These are phyloP conservation scores for Penicillium turbatum DNA, from an alignment of 495 filamentous ascomycete genomes.

Conservation along the genomic window DNA sequence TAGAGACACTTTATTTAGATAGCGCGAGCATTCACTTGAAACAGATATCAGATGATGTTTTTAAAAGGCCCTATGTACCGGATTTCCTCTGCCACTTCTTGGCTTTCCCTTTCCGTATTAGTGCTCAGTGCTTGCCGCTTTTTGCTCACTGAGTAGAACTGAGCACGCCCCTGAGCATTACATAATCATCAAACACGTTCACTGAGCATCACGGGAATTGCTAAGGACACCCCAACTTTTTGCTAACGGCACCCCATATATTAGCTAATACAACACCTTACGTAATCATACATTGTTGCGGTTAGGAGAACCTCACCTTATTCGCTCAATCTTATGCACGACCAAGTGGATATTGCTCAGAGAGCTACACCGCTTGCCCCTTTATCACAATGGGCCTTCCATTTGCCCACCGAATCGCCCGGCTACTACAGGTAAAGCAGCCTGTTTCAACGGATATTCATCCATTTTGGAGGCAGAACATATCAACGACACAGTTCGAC, in stretches of 20 bases:
- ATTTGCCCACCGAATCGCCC: background rate
- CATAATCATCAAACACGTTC: background rate
- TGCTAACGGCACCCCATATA: no score
- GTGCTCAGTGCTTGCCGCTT: slow-evolving; percentile 5
- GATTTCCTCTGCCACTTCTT: slow-evolving; percentile 11
- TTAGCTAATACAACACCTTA: no score
- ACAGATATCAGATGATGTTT: no score
- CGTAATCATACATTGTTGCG: no score
- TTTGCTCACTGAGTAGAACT: slow-evolving; percentile 12
- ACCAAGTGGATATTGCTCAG: no score
- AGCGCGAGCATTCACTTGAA: no score
- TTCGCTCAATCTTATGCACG: no score
- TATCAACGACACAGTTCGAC: background rate
- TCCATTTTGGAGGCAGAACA: background rate
- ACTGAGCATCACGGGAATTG: no score
- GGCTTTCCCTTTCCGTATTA: slow-evolving; percentile 9
- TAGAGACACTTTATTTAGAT: no score
- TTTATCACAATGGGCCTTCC: background rate
- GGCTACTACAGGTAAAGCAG: background rate
- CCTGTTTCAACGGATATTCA: background rate
- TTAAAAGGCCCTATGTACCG: slow-evolving; percentile 4
- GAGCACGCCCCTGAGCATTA: no score
- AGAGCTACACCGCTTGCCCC: background rate
- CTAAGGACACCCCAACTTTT: no score
- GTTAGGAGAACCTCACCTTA: no score